phyloP scores from a whole-genome alignment of 495 filamentous ascomycete genomes.

The Neurospora sp. region DNA sequence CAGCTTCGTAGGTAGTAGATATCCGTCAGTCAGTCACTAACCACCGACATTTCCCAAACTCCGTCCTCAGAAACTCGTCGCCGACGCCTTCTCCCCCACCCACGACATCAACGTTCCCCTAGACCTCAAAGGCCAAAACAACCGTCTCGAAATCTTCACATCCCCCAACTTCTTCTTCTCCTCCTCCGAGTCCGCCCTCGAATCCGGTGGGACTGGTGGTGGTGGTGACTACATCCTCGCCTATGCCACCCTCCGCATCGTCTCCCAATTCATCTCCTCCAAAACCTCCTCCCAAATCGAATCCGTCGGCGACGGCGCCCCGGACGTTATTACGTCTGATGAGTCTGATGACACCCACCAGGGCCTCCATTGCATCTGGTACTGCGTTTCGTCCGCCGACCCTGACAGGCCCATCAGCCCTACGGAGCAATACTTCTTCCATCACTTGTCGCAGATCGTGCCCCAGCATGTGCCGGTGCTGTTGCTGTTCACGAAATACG shows the following conservation, averaged over 20 bases:
- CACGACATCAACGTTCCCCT: conserved; percentile 16
- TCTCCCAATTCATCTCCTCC: neutral
- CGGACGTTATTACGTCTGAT: neutral
- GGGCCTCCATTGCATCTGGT: conserved; percentile 19
- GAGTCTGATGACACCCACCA: neutral
- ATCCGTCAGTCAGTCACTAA: neutral
- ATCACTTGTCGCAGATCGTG: neutral
- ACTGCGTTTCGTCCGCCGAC: conserved; percentile 20
- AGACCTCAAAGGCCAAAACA: conserved; percentile 17
- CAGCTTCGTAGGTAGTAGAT: too few species aligned
- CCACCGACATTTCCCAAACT: neutral
- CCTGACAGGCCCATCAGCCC: conserved; percentile 1
- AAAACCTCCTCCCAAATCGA: neutral
- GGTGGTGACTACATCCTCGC: neutral
- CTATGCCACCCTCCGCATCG: neutral
- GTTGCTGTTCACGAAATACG: conserved; percentile 21
- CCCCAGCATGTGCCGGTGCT: conserved; percentile 12
- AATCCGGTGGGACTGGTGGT: neutral
- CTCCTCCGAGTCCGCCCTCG: conserved; percentile 7
- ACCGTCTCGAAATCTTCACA: conserved; percentile 13
- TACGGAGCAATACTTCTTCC: conserved; percentile 16
- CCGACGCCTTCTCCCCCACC: conserved; percentile 10
- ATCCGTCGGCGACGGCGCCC: neutral
- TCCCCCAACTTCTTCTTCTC: conserved; percentile 14
- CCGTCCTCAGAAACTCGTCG: conserved; percentile 12